Conservation (phyloP, 2,329 filamentous ascomycete species). For the Fusarium marasasianum region DNA sequence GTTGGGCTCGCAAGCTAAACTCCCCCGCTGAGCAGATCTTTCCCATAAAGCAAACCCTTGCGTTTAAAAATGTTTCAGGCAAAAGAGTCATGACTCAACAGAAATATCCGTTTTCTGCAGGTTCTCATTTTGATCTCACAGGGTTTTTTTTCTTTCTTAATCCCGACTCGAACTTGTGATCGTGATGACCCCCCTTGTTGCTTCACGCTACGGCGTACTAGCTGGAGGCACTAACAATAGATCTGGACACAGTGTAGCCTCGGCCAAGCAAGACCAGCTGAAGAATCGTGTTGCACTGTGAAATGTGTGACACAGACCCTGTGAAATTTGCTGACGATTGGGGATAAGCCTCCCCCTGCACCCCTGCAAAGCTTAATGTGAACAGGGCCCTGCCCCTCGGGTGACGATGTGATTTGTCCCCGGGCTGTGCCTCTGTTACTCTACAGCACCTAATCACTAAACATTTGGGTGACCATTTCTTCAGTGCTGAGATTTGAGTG, state of each 20-base stretch:
- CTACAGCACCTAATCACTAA: neutral
- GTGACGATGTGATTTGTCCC: neutral
- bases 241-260: neutral
- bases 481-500: neutral
- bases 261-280: neutral
- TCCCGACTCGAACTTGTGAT: neutral
- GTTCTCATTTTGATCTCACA: neutral
- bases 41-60: neutral
- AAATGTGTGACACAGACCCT: neutral
- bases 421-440: neutral
- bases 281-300: neutral
- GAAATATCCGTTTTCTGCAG: neutral
- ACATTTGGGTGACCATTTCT: neutral
- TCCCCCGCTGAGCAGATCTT: neutral
- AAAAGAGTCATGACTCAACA: neutral
- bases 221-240: neutral
- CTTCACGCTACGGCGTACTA: neutral
- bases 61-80: neutral
- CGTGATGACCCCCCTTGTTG: neutral
- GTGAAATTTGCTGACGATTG: constrained; percentile 2
- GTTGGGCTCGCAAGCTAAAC: neutral
- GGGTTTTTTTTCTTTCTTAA: neutral
- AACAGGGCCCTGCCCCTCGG: neutral
- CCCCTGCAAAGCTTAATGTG: constrained; percentile 1
- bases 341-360: neutral